Evolutionary conservation across 2,329 filamentous ascomycete species (phyloP).

Genomic region (Exophiala viscosa): DNA sequence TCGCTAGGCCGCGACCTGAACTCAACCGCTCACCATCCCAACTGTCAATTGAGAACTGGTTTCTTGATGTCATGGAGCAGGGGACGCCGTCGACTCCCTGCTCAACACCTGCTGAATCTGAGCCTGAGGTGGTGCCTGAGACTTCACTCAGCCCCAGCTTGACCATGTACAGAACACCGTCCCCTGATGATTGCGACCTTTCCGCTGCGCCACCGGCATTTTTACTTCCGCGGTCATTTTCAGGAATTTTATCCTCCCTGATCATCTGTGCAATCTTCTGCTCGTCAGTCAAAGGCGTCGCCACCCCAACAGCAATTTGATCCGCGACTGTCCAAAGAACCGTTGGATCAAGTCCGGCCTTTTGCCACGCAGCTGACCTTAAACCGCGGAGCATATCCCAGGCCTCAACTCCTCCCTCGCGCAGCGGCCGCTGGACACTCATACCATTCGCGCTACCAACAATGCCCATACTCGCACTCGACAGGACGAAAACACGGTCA

Average conservation of each 20-base stretch:
- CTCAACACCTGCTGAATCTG: too few relatives aligned
- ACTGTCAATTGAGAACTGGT: conserved; percentile 8
- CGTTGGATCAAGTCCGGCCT: conserved; percentile 45
- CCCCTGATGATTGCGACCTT: background rate
- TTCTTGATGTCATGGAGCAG: conserved; percentile 7
- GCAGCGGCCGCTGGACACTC: conserved; percentile 41
- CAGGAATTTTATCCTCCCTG: conserved; percentile 26
- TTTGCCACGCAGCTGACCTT: conserved; percentile 47
- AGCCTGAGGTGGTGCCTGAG: background rate
- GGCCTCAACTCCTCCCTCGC: conserved; percentile 47
- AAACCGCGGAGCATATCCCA: conserved; percentile 48
- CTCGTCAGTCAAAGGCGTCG: conserved; percentile 21
- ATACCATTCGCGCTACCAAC: conserved; percentile 45
- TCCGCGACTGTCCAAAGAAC: conserved; percentile 47
- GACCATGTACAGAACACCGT: conserved; percentile 11
- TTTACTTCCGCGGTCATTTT: background rate
- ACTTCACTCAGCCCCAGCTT: conserved; percentile 8
- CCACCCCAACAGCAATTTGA: conserved; percentile 39
- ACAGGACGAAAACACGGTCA: conserved; percentile 45
- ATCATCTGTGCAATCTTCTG: conserved; percentile 26
- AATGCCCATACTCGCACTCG: conserved; percentile 44
- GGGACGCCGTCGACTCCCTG: background rate
- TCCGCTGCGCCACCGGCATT: too few relatives aligned
- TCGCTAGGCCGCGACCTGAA: conserved; percentile 4
- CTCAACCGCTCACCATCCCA: conserved; percentile 5